Evolutionary conservation across 306 rosid species (phyloP).

Genomic region (Abrus pulchellus): DNA sequence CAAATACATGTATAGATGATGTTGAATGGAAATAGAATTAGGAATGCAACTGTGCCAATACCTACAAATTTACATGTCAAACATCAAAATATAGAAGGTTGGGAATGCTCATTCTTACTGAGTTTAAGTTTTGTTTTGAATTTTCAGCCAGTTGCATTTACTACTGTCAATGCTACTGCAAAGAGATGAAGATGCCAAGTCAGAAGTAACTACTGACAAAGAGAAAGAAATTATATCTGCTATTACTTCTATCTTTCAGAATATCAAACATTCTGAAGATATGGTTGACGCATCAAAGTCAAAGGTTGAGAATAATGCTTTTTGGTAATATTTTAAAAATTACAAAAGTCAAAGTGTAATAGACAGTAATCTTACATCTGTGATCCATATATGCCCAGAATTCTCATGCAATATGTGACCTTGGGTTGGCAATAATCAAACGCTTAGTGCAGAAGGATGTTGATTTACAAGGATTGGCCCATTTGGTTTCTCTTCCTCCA

Average conservation of each 20-base stretch:
- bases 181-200: constrained; percentile 85
- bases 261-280: constrained; percentile 88
- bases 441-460: constrained; percentile 69
- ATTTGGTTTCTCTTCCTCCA: constrained; percentile 69
- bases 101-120: constrained; percentile 41
- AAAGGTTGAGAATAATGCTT: constrained; percentile 66
- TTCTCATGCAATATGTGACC: constrained; percentile 91
- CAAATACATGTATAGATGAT: neutral
- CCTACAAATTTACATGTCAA: constrained; percentile 18
- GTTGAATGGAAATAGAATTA: constrained; percentile 36
- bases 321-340: constrained; percentile 25
- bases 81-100: constrained; percentile 27
- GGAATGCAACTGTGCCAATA: constrained; percentile 8
- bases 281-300: constrained; percentile 75
- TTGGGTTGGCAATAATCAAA: constrained; percentile 83
- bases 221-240: constrained; percentile 72
- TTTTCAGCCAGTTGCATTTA: constrained; percentile 84
- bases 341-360: constrained; percentile 20
- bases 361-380: constrained; percentile 49
- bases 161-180: constrained; percentile 79
- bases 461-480: constrained; percentile 66
- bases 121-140: constrained; percentile 35
- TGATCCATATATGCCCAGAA: constrained; percentile 66
- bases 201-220: constrained; percentile 64
- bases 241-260: constrained; percentile 68